Conservation (phyloP, 2,329 filamentous ascomycete species). For the Beauveria pseudobassiana region DNA sequence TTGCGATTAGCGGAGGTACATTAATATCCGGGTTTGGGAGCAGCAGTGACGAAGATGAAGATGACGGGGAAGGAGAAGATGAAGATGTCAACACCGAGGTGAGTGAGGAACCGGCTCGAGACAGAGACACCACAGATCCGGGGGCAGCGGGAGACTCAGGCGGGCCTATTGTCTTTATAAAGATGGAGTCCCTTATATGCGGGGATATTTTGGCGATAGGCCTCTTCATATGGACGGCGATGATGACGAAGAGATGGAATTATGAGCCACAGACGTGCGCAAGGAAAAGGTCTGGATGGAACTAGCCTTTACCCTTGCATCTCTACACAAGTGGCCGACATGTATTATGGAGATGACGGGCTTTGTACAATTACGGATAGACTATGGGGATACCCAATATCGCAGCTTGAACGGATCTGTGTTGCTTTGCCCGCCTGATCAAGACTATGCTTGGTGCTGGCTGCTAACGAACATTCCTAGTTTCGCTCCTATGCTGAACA, state of each 20-base stretch:
- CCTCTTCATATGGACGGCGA: not conserved
- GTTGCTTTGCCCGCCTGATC: not conserved
- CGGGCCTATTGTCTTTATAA: conserved; percentile 1
- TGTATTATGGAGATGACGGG: not conserved
- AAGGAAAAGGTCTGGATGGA: not conserved
- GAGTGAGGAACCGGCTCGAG: conserved; percentile 30
- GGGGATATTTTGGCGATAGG: conserved; percentile 3
- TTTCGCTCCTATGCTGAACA: conserved; percentile 53
- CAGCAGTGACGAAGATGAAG: conserved; percentile 92
- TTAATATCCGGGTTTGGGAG: conserved; percentile 88
- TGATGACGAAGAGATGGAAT: conserved; percentile 9
- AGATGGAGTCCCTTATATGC: not conserved
- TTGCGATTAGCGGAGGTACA: conserved; percentile 65
- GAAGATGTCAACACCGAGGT: conserved; percentile 66
- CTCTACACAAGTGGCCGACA: not conserved
- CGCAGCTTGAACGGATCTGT: conserved; percentile 15
- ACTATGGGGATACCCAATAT: conserved; percentile 1
- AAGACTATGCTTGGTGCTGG: not conserved
- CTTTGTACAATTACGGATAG: conserved; percentile 9
- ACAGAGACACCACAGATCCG: conserved; percentile 3
- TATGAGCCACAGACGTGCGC: conserved; percentile 5
- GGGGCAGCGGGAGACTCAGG: not conserved
- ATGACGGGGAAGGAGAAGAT: conserved; percentile 81
- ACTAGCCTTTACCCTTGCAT: not conserved
- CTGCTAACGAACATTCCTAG: conserved; percentile 24